phyloP scores from a whole-genome alignment of 169 alveolate genomes.

The Eimeria tenella region DNA sequence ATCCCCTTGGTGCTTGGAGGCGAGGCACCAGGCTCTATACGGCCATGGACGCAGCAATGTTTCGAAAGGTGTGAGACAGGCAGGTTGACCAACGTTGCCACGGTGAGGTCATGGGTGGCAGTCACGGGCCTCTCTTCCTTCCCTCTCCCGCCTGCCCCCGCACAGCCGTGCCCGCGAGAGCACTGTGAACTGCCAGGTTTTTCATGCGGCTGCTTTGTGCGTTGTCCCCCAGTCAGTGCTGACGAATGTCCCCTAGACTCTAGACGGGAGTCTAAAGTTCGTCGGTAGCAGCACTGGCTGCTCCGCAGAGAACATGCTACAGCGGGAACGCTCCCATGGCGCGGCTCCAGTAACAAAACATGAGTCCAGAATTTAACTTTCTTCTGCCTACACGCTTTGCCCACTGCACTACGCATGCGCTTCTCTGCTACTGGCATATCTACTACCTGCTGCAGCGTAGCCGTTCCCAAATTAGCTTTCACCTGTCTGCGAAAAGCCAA shows the following conservation, averaged over 20 bases:
- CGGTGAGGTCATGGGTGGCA: constrained; percentile 49
- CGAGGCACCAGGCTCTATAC: not conserved
- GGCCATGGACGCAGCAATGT: constrained; percentile 67
- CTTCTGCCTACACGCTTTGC: too few relatives aligned
- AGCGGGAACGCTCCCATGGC: too few relatives aligned
- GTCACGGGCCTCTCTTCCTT: not conserved
- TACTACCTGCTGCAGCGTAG: too few relatives aligned
- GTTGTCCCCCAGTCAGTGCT: constrained; percentile 28
- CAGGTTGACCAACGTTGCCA: not conserved
- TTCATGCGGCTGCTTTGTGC: constrained; percentile 60
- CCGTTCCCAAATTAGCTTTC: too few relatives aligned
- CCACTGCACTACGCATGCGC: too few relatives aligned
- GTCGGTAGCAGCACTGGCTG: too few relatives aligned
- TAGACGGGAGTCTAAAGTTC: too few relatives aligned
- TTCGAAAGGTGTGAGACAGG: constrained; percentile 25
- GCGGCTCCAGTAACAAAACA: too few relatives aligned
- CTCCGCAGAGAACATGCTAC: too few relatives aligned
- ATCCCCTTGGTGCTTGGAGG: constrained; percentile 2
- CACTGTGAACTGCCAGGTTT: not conserved
- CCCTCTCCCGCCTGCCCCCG: not conserved
- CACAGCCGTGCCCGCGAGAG: not conserved
- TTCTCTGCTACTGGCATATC: too few relatives aligned
- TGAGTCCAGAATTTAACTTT: too few relatives aligned
- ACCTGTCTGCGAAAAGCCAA: too few relatives aligned
- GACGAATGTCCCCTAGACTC: not conserved